Base-by-base conservation (phyloP, 2,329 filamentous ascomycete species). In the Sporothrix schenckii region DNA sequence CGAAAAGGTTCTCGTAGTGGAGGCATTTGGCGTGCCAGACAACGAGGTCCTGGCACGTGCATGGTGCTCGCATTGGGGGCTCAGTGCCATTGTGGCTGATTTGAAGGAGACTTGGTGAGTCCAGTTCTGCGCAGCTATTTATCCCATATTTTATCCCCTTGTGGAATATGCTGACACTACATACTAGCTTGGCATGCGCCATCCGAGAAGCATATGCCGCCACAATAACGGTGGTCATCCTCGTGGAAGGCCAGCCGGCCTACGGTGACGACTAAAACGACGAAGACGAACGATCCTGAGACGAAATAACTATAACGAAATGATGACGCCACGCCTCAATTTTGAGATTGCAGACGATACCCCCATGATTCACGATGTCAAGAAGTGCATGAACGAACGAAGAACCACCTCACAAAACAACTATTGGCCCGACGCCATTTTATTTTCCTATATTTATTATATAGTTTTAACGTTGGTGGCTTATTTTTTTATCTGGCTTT, bases 41-140 rank as follows among this genome's bases (percentile, higher is more conserved):
- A 92, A 93, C 74, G 91, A 93, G 78, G 91, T 92, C 4, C 84
- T 93, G 75, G 91, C 89, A 0, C 82, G 91, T 72, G 90, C 91
- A 7, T 93, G 91, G 91, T 93, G 91, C 77, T 86, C 89, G 69
- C 89, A 92, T 75, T 92, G 90, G 86, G 91, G 91, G 2, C 79
- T 92, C 75, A 89, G 86, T 76, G 91, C 91, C 0, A 81, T 93
- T 21, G 86, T 92, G 71, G 90, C 90, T 10, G 89, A 92, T 78
- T 78, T 92, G 68, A 82, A 85, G 71, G 87, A 85, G 80, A 92
- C 91, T 19, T 93, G 87, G 86, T 88, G 75, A 78, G 86, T 82
- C 63, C 24, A 67, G 66, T 66, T 58, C 56, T 6, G 3, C 14
- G n/a, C 69, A 27, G 19, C 9, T n/a, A 7, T n/a, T 69, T 30